Evolutionary conservation across 106 monocot genomes (phyloP).

Genomic region (Alisma plantagoaquatica): DNA sequence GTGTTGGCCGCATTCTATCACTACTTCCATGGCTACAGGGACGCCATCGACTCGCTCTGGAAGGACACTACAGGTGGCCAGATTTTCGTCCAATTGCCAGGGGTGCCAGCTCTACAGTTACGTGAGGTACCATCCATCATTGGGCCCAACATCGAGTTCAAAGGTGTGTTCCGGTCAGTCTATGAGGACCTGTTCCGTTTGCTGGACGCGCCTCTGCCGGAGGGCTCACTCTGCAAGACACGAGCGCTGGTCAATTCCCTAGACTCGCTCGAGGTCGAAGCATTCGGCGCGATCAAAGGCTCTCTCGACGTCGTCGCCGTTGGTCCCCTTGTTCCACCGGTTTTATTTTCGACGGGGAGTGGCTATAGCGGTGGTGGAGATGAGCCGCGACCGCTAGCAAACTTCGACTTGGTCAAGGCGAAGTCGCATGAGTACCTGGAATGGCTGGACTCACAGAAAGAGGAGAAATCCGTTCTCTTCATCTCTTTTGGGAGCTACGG

Average conservation of each 20-base stretch:
- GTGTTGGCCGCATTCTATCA: slow-evolving; percentile 57
- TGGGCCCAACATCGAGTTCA: too few species aligned
- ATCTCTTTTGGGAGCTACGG: slow-evolving; percentile 42
- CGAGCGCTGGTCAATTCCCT: slow-evolving; percentile 33
- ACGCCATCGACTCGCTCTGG: slow-evolving; percentile 5
- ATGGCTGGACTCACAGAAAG: slow-evolving; percentile 21
- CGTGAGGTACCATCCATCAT: too few species aligned
- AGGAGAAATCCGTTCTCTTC: slow-evolving; percentile 10
- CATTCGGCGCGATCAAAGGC: neutral
- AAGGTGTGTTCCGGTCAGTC: too few species aligned
- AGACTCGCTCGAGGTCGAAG: slow-evolving; percentile 16
- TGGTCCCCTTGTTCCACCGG: slow-evolving; percentile 14
- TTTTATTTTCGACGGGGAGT: too few species aligned
- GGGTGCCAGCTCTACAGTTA: slow-evolving; percentile 40
- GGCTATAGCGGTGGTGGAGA: neutral
- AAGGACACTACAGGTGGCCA: slow-evolving; percentile 19
- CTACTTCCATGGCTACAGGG: slow-evolving; percentile 34
- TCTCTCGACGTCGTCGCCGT: slow-evolving; percentile 10
- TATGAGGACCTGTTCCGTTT: neutral
- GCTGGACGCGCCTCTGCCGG: neutral
- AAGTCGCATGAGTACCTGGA: slow-evolving; percentile 14
- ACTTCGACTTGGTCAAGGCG: neutral
- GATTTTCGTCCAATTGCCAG: slow-evolving; percentile 17
- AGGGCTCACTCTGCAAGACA: neutral
- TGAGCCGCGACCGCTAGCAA: too few species aligned